phyloP scores from a whole-genome alignment of 208 protist species.

The Phytomonas sp. region DNA sequence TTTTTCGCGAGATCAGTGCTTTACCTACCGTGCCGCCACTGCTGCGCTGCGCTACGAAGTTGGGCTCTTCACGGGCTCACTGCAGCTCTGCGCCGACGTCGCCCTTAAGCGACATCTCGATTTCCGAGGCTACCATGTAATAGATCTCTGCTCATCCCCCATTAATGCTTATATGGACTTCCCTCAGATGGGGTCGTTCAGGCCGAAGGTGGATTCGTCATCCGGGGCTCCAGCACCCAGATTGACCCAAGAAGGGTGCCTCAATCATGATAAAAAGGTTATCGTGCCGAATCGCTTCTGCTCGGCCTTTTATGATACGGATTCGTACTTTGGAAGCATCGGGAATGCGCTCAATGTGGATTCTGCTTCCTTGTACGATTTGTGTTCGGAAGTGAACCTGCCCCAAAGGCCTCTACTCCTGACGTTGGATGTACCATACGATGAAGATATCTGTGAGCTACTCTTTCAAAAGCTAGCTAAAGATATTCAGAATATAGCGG shows the following conservation, averaged over 20 bases:
- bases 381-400: constrained; percentile 2
- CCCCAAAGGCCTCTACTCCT: constrained; percentile 50
- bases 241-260: not conserved
- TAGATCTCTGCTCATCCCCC: constrained; percentile 82
- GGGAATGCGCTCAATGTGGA: constrained; percentile 75
- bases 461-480: constrained; percentile 69
- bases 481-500: constrained; percentile 35
- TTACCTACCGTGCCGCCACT: constrained; percentile 47
- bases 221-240: not conserved
- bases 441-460: constrained; percentile 82
- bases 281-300: constrained; percentile 72
- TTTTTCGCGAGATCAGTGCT: constrained; percentile 16
- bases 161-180: constrained; percentile 85
- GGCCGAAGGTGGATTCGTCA: not conserved
- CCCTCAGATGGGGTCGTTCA: constrained; percentile 14
- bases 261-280: constrained; percentile 14
- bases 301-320: constrained; percentile 80
- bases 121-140: constrained; percentile 66
- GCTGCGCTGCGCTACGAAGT: constrained; percentile 76
- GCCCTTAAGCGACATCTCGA: constrained; percentile 76
- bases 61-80: constrained; percentile 59
- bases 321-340: constrained; percentile 79
- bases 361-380: constrained; percentile 21
- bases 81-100: constrained; percentile 84
- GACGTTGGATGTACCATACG: constrained; percentile 83